Evolutionary conservation across 1,139 yeast genomes (phyloP), one percentile per base, ranked within the genome.

Genomic region (Kodamaea plutei): DNA sequence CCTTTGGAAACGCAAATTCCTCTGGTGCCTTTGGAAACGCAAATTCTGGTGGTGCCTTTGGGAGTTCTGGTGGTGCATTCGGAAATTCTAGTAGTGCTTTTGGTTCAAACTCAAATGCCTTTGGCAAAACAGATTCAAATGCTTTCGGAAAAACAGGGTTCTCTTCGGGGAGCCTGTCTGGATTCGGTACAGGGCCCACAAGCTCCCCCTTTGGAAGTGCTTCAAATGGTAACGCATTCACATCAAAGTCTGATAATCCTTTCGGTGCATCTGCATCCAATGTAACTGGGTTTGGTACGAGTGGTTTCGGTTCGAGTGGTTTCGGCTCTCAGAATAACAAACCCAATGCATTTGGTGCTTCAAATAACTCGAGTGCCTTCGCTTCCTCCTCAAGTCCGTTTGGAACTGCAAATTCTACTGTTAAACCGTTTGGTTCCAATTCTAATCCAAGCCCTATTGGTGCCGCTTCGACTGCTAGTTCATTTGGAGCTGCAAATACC

Each of bases 1-100:
- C 19, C 8, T 28, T 23, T 12, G 30, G 30, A 16, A 11, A 20
- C 14, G 10, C 20, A 3, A 12, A 22, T 14, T 26, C 16, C 12
- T 15, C 33, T 11, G 26, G 31, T 8, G 39, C 37, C 2, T 31
- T 36, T 16, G 37, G 36, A 5, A 13, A 14, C 11, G 15, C 11
- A 11, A 27, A 24, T 10, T 10, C 31, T 20, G 33, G 29, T 18
- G 30, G 31, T 8, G 43, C 40, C 7, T 38, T 36, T 34, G 43
- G 45, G 3, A 19, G 36, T 23, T 23, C 47, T 15, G 46, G 43
- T n/a, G n/a, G n/a, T n/a, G n/a, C n/a, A n/a, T n/a, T n/a, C n/a
- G n/a, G n/a, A n/a, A n/a, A n/a, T n/a, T n/a, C n/a, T n/a, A n/a
- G n/a, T n/a, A n/a, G n/a, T n/a, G n/a, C n/a, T 1, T 42, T 41